Base-by-base conservation (phyloP, 2,329 filamentous ascomycete genomes). In the Rutstroemia sp. region DNA sequence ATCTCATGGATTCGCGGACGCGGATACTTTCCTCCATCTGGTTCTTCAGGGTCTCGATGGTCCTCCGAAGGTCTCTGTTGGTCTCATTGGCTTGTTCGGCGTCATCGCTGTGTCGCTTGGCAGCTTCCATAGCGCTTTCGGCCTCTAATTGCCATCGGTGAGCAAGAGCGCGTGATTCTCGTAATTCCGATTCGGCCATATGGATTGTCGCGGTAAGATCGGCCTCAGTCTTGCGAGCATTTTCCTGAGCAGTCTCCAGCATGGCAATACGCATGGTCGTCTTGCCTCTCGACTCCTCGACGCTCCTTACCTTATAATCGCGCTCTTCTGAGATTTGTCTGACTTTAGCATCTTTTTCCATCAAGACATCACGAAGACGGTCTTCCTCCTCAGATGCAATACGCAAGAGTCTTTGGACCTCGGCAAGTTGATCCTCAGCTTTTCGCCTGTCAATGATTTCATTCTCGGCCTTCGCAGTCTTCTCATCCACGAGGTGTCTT, bases 1-100 rank as follows among this genome's bases (percentile, higher is more conserved):
- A 77, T 63, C 90, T 86, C 81, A 95, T 92, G 59, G 80, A 84
- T 69, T 96, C 89, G 57, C 91, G 86, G 58, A 95, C 81, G 61
- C 87, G 84, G 67, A 92, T 84, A 66, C 90, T 92, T 73, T 96
- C 92, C 66, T 94, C 86, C 44, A 94, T 82, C 68, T 95, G 91
- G 47, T 81, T 81, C 60, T 85, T 83, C 55, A 96, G 78, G 21
- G 84, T 86, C 59, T 86, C 82, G 57, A 95, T 82, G 30, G 85
- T 84, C 68, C 82, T 84, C 64, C 85, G 84, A 56, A 96, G 76
- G 61, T 87, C 85, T 70, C 87, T 89, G 64, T 89, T 91, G 61
- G 82, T 79, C 45, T 73, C 71, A 61, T 77, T 78, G 48, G 76
- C 76, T 34, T 78, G 73, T 49, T 85, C 78, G 9, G 82, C 75